Evolutionary conservation across 75 land plant genomes (phyloP), one percentile per base, ranked within the genome.

Genomic region (Azolla pinnata): DNA sequence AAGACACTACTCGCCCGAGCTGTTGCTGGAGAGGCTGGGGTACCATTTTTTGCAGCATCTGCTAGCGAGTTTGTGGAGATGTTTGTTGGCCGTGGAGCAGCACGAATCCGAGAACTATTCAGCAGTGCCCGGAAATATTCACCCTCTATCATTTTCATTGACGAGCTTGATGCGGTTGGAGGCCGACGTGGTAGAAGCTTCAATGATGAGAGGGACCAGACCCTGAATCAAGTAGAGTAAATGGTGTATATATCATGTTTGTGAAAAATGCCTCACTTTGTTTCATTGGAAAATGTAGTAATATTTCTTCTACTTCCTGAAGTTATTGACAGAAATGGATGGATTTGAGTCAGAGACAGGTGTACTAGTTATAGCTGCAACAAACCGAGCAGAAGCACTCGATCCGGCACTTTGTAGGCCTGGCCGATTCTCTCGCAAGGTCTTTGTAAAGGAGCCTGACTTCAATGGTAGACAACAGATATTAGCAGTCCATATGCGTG

Each of bases 91-190:
- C 77, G 87, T 70, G 99, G 99, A 65, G 99, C 99, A 44, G 84
- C 96, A 48, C 81, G 99, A 2, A 81, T 95, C 25, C 77, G 99
- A 51, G 99, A 95, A 29, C 81, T 95, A 38, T 95, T 95, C 44
- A 75, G 42, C 52, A 71, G 49, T 21, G 99, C 99, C 46, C 77
- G 87, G 70, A 86, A 83, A 66, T 64, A 40, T 67, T 64, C 96
- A 32, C 99, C 99, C 21, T 83, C 96, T 47, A 88, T 95, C 40
- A 74, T 95, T 24, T 95, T 95, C 69, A 88, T 95, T 65, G 99
- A 95, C 74, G 99, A 95, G 58, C 78, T 95, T 40, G 99, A 95
- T 81, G 99, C 99, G 38, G 91, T 95, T 52, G 99, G 99, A 56
- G 96, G 96, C 21, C 83, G 80, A 30, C 79, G 99, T 18, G 96